phyloP scores from a whole-genome alignment of 2,329 filamentous ascomycete genomes.

The Arthrobotrys sinensis region DNA sequence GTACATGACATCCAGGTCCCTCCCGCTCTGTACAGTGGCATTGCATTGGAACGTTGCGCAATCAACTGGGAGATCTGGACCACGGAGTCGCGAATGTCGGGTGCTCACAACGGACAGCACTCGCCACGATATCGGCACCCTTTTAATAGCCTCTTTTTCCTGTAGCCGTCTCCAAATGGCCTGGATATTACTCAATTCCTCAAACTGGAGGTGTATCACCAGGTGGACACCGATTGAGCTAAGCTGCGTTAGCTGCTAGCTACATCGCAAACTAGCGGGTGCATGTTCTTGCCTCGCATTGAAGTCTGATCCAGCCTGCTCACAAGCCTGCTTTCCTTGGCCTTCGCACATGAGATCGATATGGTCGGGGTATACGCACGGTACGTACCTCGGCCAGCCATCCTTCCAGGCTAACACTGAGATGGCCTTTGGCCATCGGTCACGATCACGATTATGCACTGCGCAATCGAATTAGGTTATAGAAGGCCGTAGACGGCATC shows the following conservation, averaged over 20 bases:
- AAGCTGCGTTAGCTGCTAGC: conserved; percentile 1
- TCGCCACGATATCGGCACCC: conserved; percentile 36
- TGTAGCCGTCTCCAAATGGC: conserved; percentile 12
- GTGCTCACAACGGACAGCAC: conserved; percentile 11
- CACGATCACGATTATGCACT: conserved; percentile 43
- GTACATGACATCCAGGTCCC: conserved; percentile 35
- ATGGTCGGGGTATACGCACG: conserved; percentile 8
- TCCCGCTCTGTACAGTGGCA: conserved; percentile 41
- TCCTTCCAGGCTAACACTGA: conserved; percentile 28
- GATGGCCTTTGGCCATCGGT: conserved; percentile 29
- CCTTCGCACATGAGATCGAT: conserved; percentile 6
- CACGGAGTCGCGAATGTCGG: conserved; percentile 48
- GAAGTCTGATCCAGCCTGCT: conserved; percentile 10
- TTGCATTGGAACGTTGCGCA: conserved; percentile 54
- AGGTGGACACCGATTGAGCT: conserved; percentile 32
- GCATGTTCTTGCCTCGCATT: conserved; percentile 27
- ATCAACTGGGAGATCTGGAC: conserved; percentile 43
- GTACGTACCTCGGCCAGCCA: conserved; percentile 31
- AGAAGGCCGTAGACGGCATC: conserved; percentile 61
- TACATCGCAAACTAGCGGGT: background rate
- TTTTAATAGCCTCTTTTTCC: conserved; percentile 24
- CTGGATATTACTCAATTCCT: conserved; percentile 27
- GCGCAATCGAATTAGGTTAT: conserved; percentile 55
- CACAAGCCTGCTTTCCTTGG: conserved; percentile 23
- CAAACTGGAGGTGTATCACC: conserved; percentile 12